These are phyloP conservation scores for Microcyclosporella mali DNA, from an alignment of 2,329 filamentous ascomycete genomes.

Conservation along the genomic window DNA sequence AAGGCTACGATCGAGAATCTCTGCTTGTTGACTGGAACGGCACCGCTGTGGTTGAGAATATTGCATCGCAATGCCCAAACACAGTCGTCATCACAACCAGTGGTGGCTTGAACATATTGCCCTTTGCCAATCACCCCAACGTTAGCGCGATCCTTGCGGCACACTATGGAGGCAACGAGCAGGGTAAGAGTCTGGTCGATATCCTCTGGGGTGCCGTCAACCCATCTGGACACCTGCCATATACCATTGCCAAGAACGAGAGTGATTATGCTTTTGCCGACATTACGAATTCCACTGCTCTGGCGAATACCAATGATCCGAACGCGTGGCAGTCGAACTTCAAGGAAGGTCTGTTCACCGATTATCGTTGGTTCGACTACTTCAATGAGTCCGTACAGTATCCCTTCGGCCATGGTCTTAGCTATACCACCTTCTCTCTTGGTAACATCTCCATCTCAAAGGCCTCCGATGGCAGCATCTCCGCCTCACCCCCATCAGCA, in stretches of 20 bases:
- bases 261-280: conserved; percentile 29
- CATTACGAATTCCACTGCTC: conserved; percentile 33
- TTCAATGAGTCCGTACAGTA: conserved; percentile 27
- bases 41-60: conserved; percentile 39
- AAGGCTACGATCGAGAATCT: conserved; percentile 39
- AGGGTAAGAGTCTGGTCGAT: conserved; percentile 72
- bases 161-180: conserved; percentile 79
- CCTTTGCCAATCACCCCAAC: conserved; percentile 39
- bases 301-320: conserved; percentile 32
- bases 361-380: conserved; percentile 49
- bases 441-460: conserved; percentile 10
- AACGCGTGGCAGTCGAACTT: conserved; percentile 46
- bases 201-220: conserved; percentile 57
- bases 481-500: conserved; percentile 52
- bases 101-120: conserved; percentile 44
- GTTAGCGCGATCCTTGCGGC: conserved; percentile 75
- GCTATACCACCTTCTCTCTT: conserved; percentile 24
- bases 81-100: conserved; percentile 60
- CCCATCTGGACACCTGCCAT: conserved; percentile 73
- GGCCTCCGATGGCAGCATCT: conserved; percentile 25
- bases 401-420: conserved; percentile 25
- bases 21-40: conserved; percentile 41
- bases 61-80: conserved; percentile 49
- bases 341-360: conserved; percentile 47
- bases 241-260: conserved; percentile 70